A percentile compares a stretch with the other conserved stretches of the same genome.
These are phyloP conservation scores for Sporothrix variecibatus DNA, from an alignment of 2,329 filamentous ascomycete genomes.

Conservation along the genomic window DNA sequence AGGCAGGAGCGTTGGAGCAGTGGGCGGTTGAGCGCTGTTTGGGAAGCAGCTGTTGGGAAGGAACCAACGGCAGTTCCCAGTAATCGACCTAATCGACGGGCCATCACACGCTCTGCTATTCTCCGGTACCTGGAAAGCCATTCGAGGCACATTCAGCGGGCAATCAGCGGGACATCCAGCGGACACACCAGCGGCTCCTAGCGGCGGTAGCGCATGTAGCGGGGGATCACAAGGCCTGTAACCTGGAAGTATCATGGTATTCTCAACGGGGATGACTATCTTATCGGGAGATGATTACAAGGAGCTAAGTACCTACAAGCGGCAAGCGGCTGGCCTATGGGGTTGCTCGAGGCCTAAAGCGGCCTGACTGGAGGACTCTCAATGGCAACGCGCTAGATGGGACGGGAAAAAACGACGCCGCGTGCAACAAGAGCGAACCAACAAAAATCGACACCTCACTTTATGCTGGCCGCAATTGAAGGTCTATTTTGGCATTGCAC, in stretches of 20 bases:
- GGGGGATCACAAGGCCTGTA: background rate
- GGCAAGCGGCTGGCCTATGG: background rate
- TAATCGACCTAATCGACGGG: background rate
- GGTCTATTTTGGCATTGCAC: background rate
- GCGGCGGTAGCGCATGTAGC: background rate
- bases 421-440: background rate
- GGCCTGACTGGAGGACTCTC: background rate
- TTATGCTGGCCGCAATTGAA: background rate
- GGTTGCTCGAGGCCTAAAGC: background rate
- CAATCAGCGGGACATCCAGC: background rate
- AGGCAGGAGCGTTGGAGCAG: background rate
- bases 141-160: background rate
- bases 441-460: background rate
- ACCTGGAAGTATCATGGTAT: background rate
- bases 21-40: background rate
- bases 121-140: background rate
- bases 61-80: background rate
- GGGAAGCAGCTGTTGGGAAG: background rate
- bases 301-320: background rate
- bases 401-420: slow-evolving; percentile 14
- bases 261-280: background rate
- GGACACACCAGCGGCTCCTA: background rate
- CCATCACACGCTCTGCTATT: background rate
- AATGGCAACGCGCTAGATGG: slow-evolving; percentile 9
- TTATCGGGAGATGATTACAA: background rate